Conservation (phyloP, 2,329 filamentous ascomycete genomes). For the Xylariaceae sp. region DNA sequence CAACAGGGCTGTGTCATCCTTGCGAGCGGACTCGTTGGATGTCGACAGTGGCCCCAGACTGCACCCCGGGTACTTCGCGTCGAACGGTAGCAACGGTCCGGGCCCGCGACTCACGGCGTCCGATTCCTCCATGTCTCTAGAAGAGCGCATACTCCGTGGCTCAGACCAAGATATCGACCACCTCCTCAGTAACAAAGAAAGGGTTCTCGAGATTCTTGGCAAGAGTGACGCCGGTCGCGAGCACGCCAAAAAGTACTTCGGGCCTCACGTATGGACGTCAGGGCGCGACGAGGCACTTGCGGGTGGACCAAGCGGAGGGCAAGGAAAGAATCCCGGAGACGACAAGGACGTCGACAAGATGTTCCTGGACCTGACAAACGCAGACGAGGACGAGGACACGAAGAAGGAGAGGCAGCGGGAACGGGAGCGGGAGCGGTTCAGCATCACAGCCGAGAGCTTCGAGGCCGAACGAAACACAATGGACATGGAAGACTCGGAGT, state of each 20-base stretch:
- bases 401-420: constrained; percentile 26
- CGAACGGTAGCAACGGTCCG: constrained; percentile 24
- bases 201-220: constrained; percentile 44
- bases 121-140: constrained; percentile 35
- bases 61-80: constrained; percentile 36
- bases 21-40: constrained; percentile 31
- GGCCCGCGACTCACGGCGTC: constrained; percentile 36
- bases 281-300: constrained; percentile 18
- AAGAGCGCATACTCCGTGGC: constrained; percentile 43
- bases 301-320: constrained; percentile 11
- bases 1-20: constrained; percentile 23
- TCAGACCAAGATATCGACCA: constrained; percentile 38
- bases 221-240: constrained; percentile 43
- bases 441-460: constrained; percentile 26
- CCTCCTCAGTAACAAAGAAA: constrained; percentile 32
- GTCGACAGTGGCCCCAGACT: constrained; percentile 27
- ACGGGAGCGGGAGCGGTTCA: constrained; percentile 25
- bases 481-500: constrained; percentile 28
- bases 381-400: constrained; percentile 39
- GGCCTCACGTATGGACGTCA: constrained; percentile 39
- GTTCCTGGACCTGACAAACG: constrained; percentile 49
- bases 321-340: constrained; percentile 34
- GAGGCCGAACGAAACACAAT: constrained; percentile 26
- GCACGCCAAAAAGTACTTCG: constrained; percentile 44
- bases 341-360: constrained; percentile 45